Percentiles rank a stretch among this genome's conserved stretches.
Conservation (phyloP, 2,329 filamentous ascomycete species). For the Penicillium sp. region DNA sequence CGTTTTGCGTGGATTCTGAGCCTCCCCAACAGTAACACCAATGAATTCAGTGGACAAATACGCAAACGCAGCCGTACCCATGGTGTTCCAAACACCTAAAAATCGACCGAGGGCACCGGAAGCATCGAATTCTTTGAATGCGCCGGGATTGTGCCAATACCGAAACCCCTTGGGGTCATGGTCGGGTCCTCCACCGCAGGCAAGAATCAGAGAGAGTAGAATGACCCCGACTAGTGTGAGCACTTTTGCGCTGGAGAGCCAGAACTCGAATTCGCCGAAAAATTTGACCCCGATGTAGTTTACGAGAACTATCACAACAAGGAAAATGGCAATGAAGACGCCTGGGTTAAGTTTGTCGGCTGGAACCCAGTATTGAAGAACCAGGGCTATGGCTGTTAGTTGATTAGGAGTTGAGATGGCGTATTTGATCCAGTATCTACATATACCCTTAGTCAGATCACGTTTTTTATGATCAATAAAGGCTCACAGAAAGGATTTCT, state of each 20-base stretch:
- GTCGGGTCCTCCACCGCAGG: slow-evolving; percentile 29
- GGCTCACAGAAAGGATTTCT: neutral
- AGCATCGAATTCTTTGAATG: slow-evolving; percentile 45
- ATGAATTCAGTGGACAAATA: slow-evolving; percentile 71
- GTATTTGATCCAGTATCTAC: slow-evolving; percentile 60
- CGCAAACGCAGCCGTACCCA: slow-evolving; percentile 70
- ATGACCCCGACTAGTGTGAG: slow-evolving; percentile 49
- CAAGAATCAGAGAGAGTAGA: slow-evolving; percentile 15
- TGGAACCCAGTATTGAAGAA: slow-evolving; percentile 62
- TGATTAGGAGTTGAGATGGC: slow-evolving; percentile 50
- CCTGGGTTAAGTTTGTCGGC: slow-evolving; percentile 47
- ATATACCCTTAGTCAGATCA: slow-evolving; percentile 14
- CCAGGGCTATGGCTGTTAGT: slow-evolving; percentile 54
- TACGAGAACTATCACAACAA: slow-evolving; percentile 51
- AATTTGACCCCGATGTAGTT: slow-evolving; percentile 56
- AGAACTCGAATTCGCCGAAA: slow-evolving; percentile 61
- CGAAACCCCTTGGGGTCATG: slow-evolving; percentile 57
- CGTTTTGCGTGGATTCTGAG: slow-evolving; percentile 69
- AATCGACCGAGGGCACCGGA: slow-evolving; percentile 48
- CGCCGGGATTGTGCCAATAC: slow-evolving; percentile 60
- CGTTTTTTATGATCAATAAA: too few species aligned
- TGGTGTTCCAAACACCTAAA: slow-evolving; percentile 60
- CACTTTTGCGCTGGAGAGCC: slow-evolving; percentile 59
- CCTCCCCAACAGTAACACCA: slow-evolving; percentile 70
- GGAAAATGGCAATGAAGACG: slow-evolving; percentile 59